These are phyloP conservation scores for Yarrowia porcina DNA, from an alignment of 805 yeast species.

Conservation along the genomic window DNA sequence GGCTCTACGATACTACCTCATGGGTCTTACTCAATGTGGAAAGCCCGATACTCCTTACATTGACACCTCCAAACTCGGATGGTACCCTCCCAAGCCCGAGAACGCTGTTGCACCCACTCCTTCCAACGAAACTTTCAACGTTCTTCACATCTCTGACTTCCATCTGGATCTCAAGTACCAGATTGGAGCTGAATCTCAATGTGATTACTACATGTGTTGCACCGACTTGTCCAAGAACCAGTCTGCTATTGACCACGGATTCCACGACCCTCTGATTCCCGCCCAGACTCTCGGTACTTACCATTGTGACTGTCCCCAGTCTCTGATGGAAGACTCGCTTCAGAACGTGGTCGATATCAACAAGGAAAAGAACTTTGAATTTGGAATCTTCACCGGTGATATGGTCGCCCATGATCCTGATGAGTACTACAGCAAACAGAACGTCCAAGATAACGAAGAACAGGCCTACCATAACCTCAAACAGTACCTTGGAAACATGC, in stretches of 20 bases:
- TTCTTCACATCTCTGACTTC: conserved; percentile 64
- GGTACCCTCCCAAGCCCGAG: conserved; percentile 47
- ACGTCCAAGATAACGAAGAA: conserved; percentile 53
- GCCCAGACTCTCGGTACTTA: conserved; percentile 65
- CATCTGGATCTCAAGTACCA: conserved; percentile 54
- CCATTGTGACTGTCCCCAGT: conserved; percentile 63
- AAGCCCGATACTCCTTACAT: conserved; percentile 46
- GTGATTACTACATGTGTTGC: conserved; percentile 59
- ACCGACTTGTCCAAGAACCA: conserved; percentile 34
- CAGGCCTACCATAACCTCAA: conserved; percentile 53
- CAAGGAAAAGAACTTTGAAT: conserved; percentile 47
- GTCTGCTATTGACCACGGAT: neutral
- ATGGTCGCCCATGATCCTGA: conserved; percentile 59
- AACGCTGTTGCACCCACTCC: conserved; percentile 28
- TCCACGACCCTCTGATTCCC: conserved; percentile 42
- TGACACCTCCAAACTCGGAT: conserved; percentile 39
- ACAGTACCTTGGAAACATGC: conserved; percentile 47
- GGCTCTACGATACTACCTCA: conserved; percentile 53
- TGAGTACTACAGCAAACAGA: conserved; percentile 46
- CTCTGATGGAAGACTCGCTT: conserved; percentile 57
- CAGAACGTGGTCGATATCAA: conserved; percentile 43
- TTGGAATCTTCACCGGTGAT: conserved; percentile 70
- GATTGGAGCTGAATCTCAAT: conserved; percentile 46
- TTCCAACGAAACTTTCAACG: conserved; percentile 48
- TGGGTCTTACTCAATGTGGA: conserved; percentile 49